Conservation (phyloP, 306 rosid species). For the Quercus cerris region DNA sequence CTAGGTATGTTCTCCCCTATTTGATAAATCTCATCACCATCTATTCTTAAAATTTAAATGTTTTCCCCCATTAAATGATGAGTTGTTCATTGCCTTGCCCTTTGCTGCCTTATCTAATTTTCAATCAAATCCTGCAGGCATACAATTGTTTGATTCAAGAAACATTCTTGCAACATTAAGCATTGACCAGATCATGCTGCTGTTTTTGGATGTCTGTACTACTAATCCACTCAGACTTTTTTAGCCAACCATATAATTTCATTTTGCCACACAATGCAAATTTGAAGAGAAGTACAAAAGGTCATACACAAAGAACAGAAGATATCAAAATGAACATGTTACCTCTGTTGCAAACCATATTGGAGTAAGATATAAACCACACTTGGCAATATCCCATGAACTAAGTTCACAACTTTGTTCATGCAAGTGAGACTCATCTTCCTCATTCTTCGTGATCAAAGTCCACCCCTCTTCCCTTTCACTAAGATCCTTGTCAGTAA, state of each 20-base stretch:
- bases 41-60: no score
- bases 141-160: neutral
- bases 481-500: conserved; percentile 38
- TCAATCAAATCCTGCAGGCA: neutral
- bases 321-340: conserved; percentile 10
- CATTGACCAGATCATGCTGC: neutral
- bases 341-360: conserved; percentile 80
- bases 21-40: no score
- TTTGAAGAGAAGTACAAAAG: neutral
- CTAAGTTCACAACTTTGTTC: conserved; percentile 21
- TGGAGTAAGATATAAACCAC: conserved; percentile 60
- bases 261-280: neutral
- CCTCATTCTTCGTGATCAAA: conserved; percentile 24
- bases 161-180: neutral
- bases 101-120: no score
- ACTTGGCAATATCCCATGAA: conserved; percentile 56
- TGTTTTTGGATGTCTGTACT: neutral
- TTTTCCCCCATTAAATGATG: no score
- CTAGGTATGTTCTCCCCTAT: no score
- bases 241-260: neutral
- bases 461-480: conserved; percentile 57
- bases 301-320: neutral
- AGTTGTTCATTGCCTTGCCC: no score
- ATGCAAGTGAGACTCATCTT: conserved; percentile 31
- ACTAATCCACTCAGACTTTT: neutral